Conservation (phyloP, 139 green algal species). For the Chlorella sp. region DNA sequence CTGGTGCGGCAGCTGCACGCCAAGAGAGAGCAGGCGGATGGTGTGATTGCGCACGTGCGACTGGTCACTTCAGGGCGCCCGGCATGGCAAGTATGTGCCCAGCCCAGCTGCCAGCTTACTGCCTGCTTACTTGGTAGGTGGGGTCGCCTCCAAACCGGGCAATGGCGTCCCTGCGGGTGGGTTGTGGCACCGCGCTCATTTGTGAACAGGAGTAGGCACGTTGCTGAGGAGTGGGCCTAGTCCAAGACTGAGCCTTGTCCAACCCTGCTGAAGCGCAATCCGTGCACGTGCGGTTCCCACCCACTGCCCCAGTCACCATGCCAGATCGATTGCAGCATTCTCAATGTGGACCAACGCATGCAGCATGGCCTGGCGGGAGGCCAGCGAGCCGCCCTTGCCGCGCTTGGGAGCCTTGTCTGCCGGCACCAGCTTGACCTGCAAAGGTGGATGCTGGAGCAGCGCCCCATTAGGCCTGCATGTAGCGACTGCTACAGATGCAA, state of each 20-base stretch:
- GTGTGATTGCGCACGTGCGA: too few relatives aligned
- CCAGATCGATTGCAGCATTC: constrained; percentile 85
- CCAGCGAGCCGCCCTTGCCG: constrained; percentile 72
- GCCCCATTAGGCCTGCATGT: neutral
- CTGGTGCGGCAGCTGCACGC: constrained; percentile 58
- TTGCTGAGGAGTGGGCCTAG: too few relatives aligned
- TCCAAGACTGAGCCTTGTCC: too few relatives aligned
- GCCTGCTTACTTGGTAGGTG: constrained; percentile 16
- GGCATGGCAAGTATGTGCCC: too few relatives aligned
- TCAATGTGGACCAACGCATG: constrained; percentile 80
- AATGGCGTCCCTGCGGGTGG: constrained; percentile 70
- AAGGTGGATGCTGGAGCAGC: neutral
- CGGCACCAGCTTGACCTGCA: constrained; percentile 64
- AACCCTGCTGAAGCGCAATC: too few relatives aligned
- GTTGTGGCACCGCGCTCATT: too few relatives aligned
- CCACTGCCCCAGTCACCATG: constrained; percentile 53
- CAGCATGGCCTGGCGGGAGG: constrained; percentile 56
- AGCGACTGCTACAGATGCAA: too few relatives aligned
- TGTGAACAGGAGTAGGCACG: too few relatives aligned
- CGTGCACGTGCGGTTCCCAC: too few relatives aligned
- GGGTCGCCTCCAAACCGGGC: constrained; percentile 72
- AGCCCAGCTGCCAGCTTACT: too few relatives aligned
- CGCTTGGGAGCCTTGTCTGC: constrained; percentile 52
- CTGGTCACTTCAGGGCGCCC: too few relatives aligned
- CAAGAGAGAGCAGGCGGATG: too few relatives aligned